phyloP scores from a whole-genome alignment of 495 filamentous ascomycete genomes.

The Glonium stellatum region DNA sequence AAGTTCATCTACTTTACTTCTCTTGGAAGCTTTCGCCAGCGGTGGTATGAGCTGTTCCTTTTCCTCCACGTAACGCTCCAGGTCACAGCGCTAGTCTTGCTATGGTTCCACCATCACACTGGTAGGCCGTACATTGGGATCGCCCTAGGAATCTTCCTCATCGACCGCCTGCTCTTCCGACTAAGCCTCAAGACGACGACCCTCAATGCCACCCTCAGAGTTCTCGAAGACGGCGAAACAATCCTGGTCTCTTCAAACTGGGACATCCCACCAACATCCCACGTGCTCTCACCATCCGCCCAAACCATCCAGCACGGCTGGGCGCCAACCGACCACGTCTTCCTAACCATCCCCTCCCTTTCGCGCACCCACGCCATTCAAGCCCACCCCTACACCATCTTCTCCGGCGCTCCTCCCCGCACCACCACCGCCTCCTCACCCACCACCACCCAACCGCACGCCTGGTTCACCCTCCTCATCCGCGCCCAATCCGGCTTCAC shows the following conservation, averaged over 20 bases:
- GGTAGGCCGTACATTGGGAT: slow-evolving; percentile 38
- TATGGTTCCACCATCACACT: slow-evolving; percentile 48
- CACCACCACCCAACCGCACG: slow-evolving; percentile 19
- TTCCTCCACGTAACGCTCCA: slow-evolving; percentile 51
- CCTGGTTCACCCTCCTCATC: slow-evolving; percentile 48
- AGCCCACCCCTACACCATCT: too few relatives aligned
- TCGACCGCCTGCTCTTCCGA: slow-evolving; percentile 53
- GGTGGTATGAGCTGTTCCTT: slow-evolving; percentile 54
- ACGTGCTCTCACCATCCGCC: slow-evolving; percentile 4
- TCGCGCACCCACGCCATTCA: slow-evolving; percentile 42
- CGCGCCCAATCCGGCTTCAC: slow-evolving; percentile 55
- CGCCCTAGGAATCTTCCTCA: slow-evolving; percentile 47
- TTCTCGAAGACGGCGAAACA: slow-evolving; percentile 48
- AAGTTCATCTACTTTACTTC: slow-evolving; percentile 47
- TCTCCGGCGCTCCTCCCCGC: slow-evolving; percentile 58
- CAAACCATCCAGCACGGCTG: slow-evolving; percentile 44
- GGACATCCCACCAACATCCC: slow-evolving; percentile 14
- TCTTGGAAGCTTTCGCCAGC: slow-evolving; percentile 42
- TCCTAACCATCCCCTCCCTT: slow-evolving; percentile 49
- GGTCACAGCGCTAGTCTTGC: slow-evolving; percentile 43
- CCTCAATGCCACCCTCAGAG: slow-evolving; percentile 40
- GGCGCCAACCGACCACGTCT: slow-evolving; percentile 52
- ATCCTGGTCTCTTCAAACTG: slow-evolving; percentile 40
- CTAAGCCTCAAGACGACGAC: slow-evolving; percentile 41
- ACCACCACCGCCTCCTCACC: slow-evolving; percentile 27